Evolutionary conservation across 1,139 yeast genomes (phyloP).

Genomic region (Ogataea hybrid): DNA sequence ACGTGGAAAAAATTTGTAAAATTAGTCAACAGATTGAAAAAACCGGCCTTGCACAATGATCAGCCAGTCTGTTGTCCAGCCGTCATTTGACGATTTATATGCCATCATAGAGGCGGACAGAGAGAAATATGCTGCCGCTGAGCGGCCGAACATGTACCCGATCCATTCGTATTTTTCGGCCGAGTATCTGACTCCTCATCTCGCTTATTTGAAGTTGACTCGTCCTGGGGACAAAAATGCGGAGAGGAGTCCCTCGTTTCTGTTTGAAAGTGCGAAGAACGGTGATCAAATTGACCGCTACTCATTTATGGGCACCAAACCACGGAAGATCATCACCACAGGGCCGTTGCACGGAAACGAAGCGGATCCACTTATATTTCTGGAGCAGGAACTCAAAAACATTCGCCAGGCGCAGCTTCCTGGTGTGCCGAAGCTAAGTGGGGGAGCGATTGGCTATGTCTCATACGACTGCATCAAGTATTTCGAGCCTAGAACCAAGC

Average conservation of each 20-base stretch:
- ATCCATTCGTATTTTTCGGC: slow-evolving; percentile 72
- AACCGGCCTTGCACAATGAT: background rate
- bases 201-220: slow-evolving; percentile 83
- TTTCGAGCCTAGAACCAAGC: slow-evolving; percentile 86
- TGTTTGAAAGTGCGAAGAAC: slow-evolving; percentile 83
- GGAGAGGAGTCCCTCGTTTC: slow-evolving; percentile 63
- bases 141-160: slow-evolving; percentile 66
- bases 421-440: slow-evolving; percentile 80
- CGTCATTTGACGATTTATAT: slow-evolving; percentile 51
- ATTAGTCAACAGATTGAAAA: slow-evolving; percentile 2
- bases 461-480: slow-evolving; percentile 96
- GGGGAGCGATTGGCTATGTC: slow-evolving; percentile 95
- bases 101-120: slow-evolving; percentile 43
- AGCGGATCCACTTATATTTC: slow-evolving; percentile 73
- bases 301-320: slow-evolving; percentile 85
- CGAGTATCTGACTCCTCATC: slow-evolving; percentile 82
- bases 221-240: slow-evolving; percentile 55
- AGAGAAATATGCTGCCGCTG: slow-evolving; percentile 19
- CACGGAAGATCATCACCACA: slow-evolving; percentile 76
- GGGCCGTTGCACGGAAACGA: slow-evolving; percentile 59
- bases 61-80: slow-evolving; percentile 46
- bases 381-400: slow-evolving; percentile 68
- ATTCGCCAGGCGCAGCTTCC: slow-evolving; percentile 72
- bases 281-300: slow-evolving; percentile 89
- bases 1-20: slow-evolving; percentile 4